These are phyloP conservation scores for Lolium perenne DNA, from an alignment of 176 grass and related monocot genomes.

Conservation along the genomic window DNA sequence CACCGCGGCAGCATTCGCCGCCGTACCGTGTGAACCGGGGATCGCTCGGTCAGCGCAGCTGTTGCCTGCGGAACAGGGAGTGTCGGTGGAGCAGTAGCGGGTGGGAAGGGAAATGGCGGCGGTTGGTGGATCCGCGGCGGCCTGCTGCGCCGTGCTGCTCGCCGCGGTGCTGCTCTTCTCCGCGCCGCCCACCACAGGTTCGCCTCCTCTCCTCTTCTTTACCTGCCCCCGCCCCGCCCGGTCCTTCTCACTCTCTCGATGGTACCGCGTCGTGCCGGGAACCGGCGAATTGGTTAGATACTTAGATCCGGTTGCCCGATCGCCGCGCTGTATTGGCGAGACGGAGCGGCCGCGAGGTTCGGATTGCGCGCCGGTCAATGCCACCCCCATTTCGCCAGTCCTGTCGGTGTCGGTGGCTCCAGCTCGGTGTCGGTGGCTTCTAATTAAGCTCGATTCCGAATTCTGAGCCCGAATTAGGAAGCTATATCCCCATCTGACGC, in stretches of 20 bases:
- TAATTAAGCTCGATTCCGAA: background rate
- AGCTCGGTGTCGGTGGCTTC: constrained; percentile 40
- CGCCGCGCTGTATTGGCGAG: background rate
- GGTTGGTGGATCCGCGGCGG: constrained; percentile 55
- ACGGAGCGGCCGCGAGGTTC: background rate
- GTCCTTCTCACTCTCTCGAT: background rate
- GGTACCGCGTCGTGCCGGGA: background rate
- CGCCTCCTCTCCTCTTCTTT: background rate
- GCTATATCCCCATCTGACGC: background rate
- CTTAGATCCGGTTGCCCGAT: constrained; percentile 37
- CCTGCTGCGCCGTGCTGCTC: constrained; percentile 51
- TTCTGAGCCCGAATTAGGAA: background rate
- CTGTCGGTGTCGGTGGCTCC: constrained; percentile 35
- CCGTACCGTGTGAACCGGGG: background rate
- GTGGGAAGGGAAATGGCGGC: constrained; percentile 41
- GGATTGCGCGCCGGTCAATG: constrained; percentile 35
- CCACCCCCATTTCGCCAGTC: background rate
- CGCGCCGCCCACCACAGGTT: constrained; percentile 62
- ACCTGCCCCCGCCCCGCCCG: background rate
- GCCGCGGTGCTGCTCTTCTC: constrained; percentile 53
- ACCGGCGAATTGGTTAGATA: constrained; percentile 18
- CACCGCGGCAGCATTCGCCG: constrained; percentile 23
- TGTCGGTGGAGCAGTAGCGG: constrained; percentile 25
- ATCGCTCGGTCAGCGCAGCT: background rate
- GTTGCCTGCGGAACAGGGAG: background rate